These are phyloP conservation scores for Mycena polygramma DNA, from an alignment of 768 basidiomycete genomes.

Conservation along the genomic window DNA sequence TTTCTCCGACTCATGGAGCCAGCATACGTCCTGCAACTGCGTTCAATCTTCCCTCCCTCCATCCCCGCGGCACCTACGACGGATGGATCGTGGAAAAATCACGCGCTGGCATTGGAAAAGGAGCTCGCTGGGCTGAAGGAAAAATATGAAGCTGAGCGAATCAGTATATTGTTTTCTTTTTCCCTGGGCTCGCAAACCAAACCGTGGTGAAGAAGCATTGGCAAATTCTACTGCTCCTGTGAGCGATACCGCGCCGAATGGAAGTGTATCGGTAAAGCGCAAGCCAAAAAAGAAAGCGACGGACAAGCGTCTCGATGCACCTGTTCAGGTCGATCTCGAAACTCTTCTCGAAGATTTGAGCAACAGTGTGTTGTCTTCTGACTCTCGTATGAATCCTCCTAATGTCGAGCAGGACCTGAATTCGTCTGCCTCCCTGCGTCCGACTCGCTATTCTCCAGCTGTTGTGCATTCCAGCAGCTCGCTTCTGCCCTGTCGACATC, in stretches of 20 bases:
- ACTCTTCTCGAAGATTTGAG: constrained; percentile 39
- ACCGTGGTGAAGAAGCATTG: constrained; percentile 43
- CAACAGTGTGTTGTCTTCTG: constrained; percentile 22
- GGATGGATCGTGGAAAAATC: constrained; percentile 30
- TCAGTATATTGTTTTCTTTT: constrained; percentile 49
- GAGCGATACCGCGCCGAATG: constrained; percentile 25
- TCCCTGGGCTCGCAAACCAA: constrained; percentile 28
- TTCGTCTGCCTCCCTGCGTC: constrained; percentile 27
- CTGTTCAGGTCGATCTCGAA: constrained; percentile 31
- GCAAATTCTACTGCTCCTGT: constrained; percentile 34
- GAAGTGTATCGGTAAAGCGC: constrained; percentile 29
- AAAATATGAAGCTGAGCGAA: constrained; percentile 56
- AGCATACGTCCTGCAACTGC: constrained; percentile 30
- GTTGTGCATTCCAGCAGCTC: constrained; percentile 49
- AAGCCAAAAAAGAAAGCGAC: constrained; percentile 38
- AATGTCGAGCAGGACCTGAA: constrained; percentile 16
- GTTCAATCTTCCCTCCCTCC: constrained; percentile 24
- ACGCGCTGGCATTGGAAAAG: constrained; percentile 32
- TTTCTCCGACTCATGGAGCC: constrained; percentile 1
- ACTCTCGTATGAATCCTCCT: not conserved
- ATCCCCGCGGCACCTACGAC: constrained; percentile 8
- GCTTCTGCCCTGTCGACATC: constrained; percentile 39
- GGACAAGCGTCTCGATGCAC: constrained; percentile 13
- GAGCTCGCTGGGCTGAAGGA: constrained; percentile 53
- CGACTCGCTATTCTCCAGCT: constrained; percentile 41